Base-by-base conservation (phyloP, 2,329 filamentous ascomycete species). In the Phaeosphaeriaceae sp. region DNA sequence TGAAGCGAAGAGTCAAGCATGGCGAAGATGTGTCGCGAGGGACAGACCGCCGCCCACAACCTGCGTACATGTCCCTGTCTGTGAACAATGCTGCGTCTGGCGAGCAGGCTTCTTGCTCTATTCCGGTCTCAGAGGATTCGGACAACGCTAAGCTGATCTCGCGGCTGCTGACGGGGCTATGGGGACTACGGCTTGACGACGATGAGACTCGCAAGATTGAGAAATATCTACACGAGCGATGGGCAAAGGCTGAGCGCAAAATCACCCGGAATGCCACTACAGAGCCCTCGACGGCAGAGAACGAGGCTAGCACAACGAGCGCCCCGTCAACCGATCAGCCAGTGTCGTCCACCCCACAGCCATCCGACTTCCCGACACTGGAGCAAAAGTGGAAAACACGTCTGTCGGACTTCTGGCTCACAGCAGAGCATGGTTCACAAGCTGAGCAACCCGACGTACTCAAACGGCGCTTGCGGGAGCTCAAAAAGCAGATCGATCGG, bases 1-100 rank as follows among this genome's bases (percentile, higher is more conserved):
- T 86, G 53, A 76, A 83, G 41, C 73, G 78, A 20, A 84, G 84
- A 54, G 81, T 90, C 25, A 71, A 72, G 48, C 67, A 81, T 10
- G 67, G 73, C 27, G 73, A 80, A 31, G 74, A 79, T 25, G 36
- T 61, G 24, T 57, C 56, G 17, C 33, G 51, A 27, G 60, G 62
- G 22, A 40, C 54, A 21, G 58, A 52, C 4, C 45, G 49, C 25
- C 56, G 60, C 53, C 59, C 56, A n/a, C 50, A 53, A 2, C 56
- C 58, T 25, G 60, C 61, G 3, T 46, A 66, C 24, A 64, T 73
- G 21, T 68, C 69, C 0, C 52, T 76, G 5, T 56, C 65, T 24
- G 54, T 76, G 7, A 65, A 59, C 19, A 63, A 72, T 48, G 61
- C 50, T 20, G 65, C 63, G n/a, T 64, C 66, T 7, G 69, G 68